Conservation (phyloP, 163 green algal genomes). For the Trebouxiophyceae sp. region DNA sequence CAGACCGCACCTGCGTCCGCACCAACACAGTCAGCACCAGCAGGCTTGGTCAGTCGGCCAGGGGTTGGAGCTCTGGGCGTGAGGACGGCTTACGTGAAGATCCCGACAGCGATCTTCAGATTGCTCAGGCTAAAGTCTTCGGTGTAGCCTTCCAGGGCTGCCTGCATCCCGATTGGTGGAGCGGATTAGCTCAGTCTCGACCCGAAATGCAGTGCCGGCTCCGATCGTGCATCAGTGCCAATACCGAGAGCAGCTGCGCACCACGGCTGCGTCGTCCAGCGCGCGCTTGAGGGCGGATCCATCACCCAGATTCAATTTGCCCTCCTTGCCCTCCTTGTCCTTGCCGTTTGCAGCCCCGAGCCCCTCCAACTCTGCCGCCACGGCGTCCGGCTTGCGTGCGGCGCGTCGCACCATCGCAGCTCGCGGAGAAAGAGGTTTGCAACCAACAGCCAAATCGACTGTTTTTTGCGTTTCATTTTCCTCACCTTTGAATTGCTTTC, state of each 20-base stretch:
- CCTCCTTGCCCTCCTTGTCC: neutral
- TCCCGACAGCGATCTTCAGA: conserved; percentile 43
- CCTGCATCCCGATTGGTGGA: conserved; percentile 14
- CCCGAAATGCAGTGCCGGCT: too few species aligned
- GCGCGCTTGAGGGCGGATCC: neutral
- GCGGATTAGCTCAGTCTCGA: too few species aligned
- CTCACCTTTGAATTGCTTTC: too few species aligned
- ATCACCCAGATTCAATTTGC: neutral
- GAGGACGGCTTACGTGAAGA: conserved; percentile 24
- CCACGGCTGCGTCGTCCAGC: conserved; percentile 1
- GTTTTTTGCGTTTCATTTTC: too few species aligned
- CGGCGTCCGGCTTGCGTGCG: neutral
- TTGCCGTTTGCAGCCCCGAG: neutral
- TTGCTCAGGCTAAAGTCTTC: conserved; percentile 41
- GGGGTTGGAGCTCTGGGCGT: too few species aligned
- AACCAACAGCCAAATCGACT: too few species aligned
- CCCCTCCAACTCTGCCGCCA: neutral
- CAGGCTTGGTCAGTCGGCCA: too few species aligned
- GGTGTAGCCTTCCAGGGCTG: conserved; percentile 20
- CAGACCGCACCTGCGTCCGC: conserved; percentile 25
- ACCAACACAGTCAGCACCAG: neutral
- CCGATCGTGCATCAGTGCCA: too few species aligned
- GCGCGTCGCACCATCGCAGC: too few species aligned
- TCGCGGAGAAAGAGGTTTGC: too few species aligned
- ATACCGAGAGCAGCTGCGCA: too few species aligned